These are phyloP conservation scores for Tuber indicum DNA, from an alignment of 495 filamentous ascomycete genomes.

Conservation along the genomic window DNA sequence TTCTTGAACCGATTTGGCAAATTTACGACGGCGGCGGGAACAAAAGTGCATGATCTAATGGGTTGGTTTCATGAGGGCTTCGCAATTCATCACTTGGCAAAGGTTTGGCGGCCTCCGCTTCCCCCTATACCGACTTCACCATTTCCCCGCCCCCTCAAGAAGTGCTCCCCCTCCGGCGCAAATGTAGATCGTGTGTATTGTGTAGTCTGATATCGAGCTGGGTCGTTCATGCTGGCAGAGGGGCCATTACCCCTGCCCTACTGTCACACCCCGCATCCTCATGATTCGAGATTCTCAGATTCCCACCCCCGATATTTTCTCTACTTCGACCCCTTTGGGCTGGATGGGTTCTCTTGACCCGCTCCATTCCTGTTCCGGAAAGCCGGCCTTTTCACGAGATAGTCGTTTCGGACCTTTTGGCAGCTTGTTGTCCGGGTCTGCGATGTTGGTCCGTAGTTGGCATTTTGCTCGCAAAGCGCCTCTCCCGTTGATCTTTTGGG, in stretches of 20 bases:
- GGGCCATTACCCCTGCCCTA: background rate
- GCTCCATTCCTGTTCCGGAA: background rate
- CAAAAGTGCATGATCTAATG: background rate
- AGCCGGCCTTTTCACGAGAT: background rate
- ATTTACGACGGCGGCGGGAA: background rate
- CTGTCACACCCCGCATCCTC: background rate
- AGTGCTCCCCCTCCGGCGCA: background rate
- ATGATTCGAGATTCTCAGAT: background rate
- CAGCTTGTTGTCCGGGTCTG: background rate
- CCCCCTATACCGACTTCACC: background rate
- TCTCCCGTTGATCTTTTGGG: background rate
- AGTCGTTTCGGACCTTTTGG: conserved; percentile 1
- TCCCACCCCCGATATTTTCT: background rate
- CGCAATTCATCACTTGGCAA: background rate
- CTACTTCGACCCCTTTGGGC: background rate
- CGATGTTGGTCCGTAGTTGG: background rate
- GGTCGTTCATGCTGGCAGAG: background rate
- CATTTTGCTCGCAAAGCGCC: background rate
- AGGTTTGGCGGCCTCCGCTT: background rate
- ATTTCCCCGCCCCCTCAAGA: background rate
- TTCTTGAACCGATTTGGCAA: background rate
- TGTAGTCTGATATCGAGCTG: background rate
- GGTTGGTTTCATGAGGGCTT: background rate
- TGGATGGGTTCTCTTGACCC: conserved; percentile 5
- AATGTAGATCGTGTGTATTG: background rate